Evolutionary conservation across 345 rosid species (phyloP), one percentile per base, ranked within the genome.

Genomic region (Tarenaya hassleriana): DNA sequence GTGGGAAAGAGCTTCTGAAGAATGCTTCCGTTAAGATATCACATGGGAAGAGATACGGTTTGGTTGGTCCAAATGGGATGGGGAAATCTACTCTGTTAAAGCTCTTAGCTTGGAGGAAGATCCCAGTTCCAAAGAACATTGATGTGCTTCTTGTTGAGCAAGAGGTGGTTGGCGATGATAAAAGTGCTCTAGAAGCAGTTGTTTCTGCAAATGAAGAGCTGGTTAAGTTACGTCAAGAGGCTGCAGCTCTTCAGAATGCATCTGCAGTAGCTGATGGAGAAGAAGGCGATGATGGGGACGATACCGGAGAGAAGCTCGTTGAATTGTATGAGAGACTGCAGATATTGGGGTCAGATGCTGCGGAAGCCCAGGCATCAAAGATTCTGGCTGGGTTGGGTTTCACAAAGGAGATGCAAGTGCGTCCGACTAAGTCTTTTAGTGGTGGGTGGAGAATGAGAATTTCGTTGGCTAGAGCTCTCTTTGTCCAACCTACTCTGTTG

Each of bases 361-460:
- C 95, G 29, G 98, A 92, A 77, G 81, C 94, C 50, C 90, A 88
- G 64, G 96, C 94, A 35, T 79, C 96, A 4, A 88, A 88, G 69
- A 92, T 92, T 77, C 90, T 92, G 53, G 90, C 96, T 33, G 98
- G 98, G 57, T 66, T 92, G 59, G 96, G 98, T 59, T 84, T 91
- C 63, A 81, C 90, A 40, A 91, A 83, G 69, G 84, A 81, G 4
- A 91, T 87, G 98, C 96, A 87, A 59, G 83, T 55, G 21, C 82
- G 90, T 39, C 71, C 89, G 7, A 91, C 98, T 12, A 51, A 49
- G 62, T 87, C 94, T 2, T 92, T 92, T 66, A 88, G 96, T 65
- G 98, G 96, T 71, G 98, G 98, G 14, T 92, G 96, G 98, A 85
- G 98, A 75, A 92, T 92, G 98, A 72, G 98, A 62, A 87, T 91